Percentiles rank a stretch among this genome's conserved stretches.
Evolutionary conservation across 768 basidiomycete genomes (phyloP).

Genomic region (Clavaria fumosa): DNA sequence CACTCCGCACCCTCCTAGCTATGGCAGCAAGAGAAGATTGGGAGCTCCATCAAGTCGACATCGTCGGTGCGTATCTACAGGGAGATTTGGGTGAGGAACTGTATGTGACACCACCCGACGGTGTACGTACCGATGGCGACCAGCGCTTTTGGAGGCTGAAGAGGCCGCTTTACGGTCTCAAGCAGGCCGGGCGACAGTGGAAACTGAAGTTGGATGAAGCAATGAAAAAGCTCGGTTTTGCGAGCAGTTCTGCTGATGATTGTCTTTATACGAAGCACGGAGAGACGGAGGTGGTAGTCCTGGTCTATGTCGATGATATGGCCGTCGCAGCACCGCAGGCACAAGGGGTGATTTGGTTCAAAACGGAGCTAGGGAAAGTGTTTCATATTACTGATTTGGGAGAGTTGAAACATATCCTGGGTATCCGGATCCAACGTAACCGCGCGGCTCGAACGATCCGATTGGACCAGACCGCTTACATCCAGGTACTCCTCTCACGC

Average conservation of each 20-base stretch:
- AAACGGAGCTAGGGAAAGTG: background rate
- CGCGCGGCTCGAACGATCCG: constrained; percentile 12
- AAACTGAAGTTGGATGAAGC: constrained; percentile 10
- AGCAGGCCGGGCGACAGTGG: constrained; percentile 14
- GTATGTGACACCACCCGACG: constrained; percentile 24
- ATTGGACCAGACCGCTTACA: constrained; percentile 17
- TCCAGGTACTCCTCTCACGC: constrained; percentile 12
- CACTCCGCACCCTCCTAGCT: constrained; percentile 19
- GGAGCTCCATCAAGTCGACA: constrained; percentile 26
- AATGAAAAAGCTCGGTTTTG: constrained; percentile 6
- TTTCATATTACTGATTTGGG: background rate
- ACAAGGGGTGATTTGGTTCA: background rate
- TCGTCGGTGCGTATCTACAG: constrained; percentile 23
- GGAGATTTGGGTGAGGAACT: constrained; percentile 19
- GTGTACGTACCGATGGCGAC: constrained; percentile 11
- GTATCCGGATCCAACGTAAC: constrained; percentile 12
- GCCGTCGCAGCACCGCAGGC: constrained; percentile 15
- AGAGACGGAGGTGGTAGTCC: constrained; percentile 16
- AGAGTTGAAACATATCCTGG: constrained; percentile 12
- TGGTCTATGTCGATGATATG: constrained; percentile 15
- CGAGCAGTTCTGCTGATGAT: constrained; percentile 6
- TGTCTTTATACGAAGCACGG: background rate
- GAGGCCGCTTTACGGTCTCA: constrained; percentile 23
- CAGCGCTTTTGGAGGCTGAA: constrained; percentile 17
- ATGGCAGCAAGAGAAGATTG: constrained; percentile 20